Conservation (phyloP, 1,284 basidiomycete genomes). For the Chiua sp. region DNA sequence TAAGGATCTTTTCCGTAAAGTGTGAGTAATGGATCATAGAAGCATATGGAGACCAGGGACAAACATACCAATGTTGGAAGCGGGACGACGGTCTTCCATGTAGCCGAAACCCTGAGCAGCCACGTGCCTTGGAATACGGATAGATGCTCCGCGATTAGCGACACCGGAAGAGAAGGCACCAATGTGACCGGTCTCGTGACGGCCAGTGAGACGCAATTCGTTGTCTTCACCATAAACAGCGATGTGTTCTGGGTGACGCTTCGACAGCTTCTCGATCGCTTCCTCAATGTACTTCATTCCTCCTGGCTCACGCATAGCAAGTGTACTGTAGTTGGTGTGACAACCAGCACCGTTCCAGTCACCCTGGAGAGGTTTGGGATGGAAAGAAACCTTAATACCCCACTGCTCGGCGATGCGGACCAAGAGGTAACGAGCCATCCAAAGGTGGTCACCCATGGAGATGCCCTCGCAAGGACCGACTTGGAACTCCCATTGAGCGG, state of each 20-base stretch:
- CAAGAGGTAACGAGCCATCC: conserved; percentile 96
- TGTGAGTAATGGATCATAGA: conserved; percentile 12
- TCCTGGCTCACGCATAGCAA: conserved; percentile 90
- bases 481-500: conserved; percentile 99
- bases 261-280: conserved; percentile 90
- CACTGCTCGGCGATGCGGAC: conserved; percentile 97
- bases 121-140: conserved; percentile 93
- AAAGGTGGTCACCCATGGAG: conserved; percentile 98
- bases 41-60: conserved; percentile 9
- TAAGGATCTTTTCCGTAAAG: conserved; percentile 71
- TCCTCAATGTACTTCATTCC: conserved; percentile 95
- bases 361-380: conserved; percentile 97
- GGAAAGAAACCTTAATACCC: conserved; percentile 98
- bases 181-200: conserved; percentile 98
- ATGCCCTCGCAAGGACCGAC: conserved; percentile 98
- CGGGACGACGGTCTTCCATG: conserved; percentile 95
- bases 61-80: conserved; percentile 93
- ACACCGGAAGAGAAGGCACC: conserved; percentile 93
- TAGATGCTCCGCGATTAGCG: conserved; percentile 97
- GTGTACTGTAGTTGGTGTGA: conserved; percentile 95
- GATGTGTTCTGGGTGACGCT: conserved; percentile 90
- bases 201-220: conserved; percentile 91
- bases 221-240: conserved; percentile 98
- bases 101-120: conserved; percentile 94
- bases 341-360: conserved; percentile 99